Evolutionary conservation across 139 green algal species (phyloP), one percentile per base, ranked within the genome.

Genomic region (Eudorina sp.): DNA sequence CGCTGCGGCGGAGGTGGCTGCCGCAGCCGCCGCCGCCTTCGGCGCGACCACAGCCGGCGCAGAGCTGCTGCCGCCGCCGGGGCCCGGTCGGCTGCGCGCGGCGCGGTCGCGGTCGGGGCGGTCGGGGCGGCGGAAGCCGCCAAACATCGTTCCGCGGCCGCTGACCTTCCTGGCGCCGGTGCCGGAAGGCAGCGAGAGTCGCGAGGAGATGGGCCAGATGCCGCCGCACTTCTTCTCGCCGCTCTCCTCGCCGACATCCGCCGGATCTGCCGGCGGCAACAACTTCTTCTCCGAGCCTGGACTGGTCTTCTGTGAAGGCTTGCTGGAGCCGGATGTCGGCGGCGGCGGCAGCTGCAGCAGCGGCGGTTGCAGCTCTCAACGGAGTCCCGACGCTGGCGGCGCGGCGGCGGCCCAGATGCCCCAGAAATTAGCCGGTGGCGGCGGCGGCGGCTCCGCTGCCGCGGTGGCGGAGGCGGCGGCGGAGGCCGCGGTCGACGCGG

Each of bases 201-300:
- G 64, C 45, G 73, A 81, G 2, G 73, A 81, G 1, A 36, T 55
- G 19, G 70, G 41, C 25, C 70, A n/a, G 40, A 14, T 75, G 73
- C 73, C 73, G 73, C 73, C 73, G 73, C 73, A 55, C 41, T 81
- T 81, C 43, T 81, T 58, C 73, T 62, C 73, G 23, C 73, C 73
- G 19, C 41, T 55, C 25, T 62, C 73, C 9, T 64, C 73, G 5
- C 66, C 66, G 18, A 75, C 4, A 1, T 27, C 18, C 3, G 64
- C 18, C 64, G 64, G 34, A 40, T 25, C 66, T 34, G 38, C 18
- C 62, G 8, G 21, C 62, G 62, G 21, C 19, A 72, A 25, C 62
- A 9, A 55, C 48, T 72, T 72, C 62, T 72, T 72, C 62, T 72
- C 62, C 19, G 62, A 72, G 19, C 62, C 62, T 29, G 62, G 14